Base-by-base conservation (phyloP, 768 basidiomycete species). In the Mycena pura region DNA sequence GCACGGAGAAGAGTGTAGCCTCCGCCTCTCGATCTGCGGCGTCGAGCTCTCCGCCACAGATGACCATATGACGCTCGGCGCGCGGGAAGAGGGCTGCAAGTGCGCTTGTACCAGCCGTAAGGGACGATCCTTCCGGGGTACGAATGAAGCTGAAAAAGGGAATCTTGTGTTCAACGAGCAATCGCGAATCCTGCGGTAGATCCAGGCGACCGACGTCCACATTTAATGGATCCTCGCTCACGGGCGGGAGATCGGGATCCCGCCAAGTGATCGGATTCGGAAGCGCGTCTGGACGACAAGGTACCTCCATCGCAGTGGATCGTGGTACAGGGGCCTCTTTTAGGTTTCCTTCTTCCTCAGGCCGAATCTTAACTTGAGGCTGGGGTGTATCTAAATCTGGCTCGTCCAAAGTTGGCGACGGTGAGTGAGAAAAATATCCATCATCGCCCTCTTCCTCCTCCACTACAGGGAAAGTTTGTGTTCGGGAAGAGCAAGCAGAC, bases 61-160 rank as follows among this genome's bases (percentile, higher is more conserved):
- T 87, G 46, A 92, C 82, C 85, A 90, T 87, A 66, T 91, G 84
- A 31, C 89, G 80, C 64, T 91, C 89, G 38, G 77, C 80, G n/a
- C 82, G 82, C 19, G 87, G 88, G 72, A 93, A 94, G 8, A 92
- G 74, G 32, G 84, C 77, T 14, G 90, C 85, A 10, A 94, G 84
- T 22, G 89, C 74, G 36, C 81, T 77, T 10, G 87, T 85, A 51
- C 90, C 89, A 4, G 91, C 86, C 2, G 90, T 91, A 50, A 94
- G 77, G 11, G 89, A 91, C 22, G 90, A 89, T 2, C 89, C 89
- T 72, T 93, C 92, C 21, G 80, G 74, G 6, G 91, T 92, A 61
- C 90, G 81, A 17, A 91, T 92, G 69, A 93, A 89, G 63, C 86
- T 90, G 74, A 93, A 87, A 76, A 94, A 93, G 3, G 90, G 86